These are phyloP conservation scores for Westerdykella ornata DNA, from an alignment of 2,329 filamentous ascomycete species.

Conservation along the genomic window DNA sequence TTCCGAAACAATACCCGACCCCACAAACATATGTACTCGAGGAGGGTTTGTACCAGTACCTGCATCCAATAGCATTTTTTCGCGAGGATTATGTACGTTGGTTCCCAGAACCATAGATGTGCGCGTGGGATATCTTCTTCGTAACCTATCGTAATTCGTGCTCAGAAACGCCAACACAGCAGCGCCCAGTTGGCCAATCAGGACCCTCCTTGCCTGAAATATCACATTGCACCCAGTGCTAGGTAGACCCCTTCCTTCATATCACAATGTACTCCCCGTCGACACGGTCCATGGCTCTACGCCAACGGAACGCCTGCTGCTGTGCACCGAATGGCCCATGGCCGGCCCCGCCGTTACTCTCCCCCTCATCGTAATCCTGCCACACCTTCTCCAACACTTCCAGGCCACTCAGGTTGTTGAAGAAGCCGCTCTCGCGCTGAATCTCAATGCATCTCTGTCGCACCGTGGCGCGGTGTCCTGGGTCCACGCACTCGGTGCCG, in stretches of 20 bases:
- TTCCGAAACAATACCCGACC: no score
- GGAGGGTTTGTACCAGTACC: no score
- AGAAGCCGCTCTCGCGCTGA: conserved; percentile 81
- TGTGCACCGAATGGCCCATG: conserved; percentile 20
- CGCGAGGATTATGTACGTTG: no score
- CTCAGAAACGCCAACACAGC: no score
- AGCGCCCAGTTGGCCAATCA: no score
- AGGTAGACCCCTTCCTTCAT: conserved; percentile 27
- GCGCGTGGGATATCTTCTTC: no score
- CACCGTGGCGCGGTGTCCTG: conserved; percentile 70
- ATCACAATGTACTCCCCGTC: conserved; percentile 50
- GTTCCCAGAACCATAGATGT: no score
- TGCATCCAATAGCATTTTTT: no score
- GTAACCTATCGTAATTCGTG: no score
- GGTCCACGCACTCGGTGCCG: conserved; percentile 80
- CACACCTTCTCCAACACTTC: conserved; percentile 82
- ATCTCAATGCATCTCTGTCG: conserved; percentile 77
- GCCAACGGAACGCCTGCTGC: conserved; percentile 42
- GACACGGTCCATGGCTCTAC: conserved; percentile 46
- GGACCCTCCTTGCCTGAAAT: no score
- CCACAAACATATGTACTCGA: no score
- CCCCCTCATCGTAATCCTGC: conserved; percentile 48
- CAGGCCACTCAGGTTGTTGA: conserved; percentile 83
- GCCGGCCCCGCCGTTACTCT: conserved; percentile 15
- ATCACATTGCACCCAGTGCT: neutral